Percentiles rank a stretch among this genome's conserved stretches.
Conservation (phyloP, 257 asterid species). For the Solanum infundibuliforme region DNA sequence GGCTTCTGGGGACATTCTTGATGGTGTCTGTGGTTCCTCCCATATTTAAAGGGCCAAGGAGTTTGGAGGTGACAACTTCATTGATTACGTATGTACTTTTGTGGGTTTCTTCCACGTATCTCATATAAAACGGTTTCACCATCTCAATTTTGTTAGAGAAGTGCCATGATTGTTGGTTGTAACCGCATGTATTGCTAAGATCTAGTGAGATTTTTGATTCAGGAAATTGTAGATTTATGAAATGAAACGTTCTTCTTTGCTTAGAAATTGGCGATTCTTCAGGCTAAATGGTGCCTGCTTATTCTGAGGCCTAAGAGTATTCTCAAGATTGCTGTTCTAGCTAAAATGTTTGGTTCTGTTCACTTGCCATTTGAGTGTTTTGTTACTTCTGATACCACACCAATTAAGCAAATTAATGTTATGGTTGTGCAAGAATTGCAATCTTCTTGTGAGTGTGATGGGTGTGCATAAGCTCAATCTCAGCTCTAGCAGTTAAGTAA, state of each 20-base stretch:
- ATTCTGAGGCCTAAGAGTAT: neutral
- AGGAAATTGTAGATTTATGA: neutral
- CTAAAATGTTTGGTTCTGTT: neutral
- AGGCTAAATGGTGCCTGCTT: neutral
- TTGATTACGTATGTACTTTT: conserved; percentile 76
- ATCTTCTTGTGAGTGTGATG: neutral
- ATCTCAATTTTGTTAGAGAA: conserved; percentile 29
- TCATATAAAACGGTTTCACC: neutral
- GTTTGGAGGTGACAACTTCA: conserved; percentile 93
- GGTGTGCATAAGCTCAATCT: neutral
- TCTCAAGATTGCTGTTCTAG: neutral
- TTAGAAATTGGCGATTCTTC: neutral
- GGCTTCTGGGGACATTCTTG: conserved; percentile 94
- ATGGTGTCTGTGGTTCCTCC: conserved; percentile 98
- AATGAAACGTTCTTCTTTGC: neutral
- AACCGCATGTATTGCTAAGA: neutral
- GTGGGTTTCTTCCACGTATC: conserved; percentile 76
- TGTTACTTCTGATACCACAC: neutral
- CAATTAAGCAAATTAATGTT: neutral
- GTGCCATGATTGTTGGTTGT: neutral
- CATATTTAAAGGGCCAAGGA: conserved; percentile 68
- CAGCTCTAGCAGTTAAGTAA: neutral
- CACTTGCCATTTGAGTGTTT: neutral
- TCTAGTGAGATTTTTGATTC: neutral
- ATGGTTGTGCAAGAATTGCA: neutral